Conservation (phyloP, 495 filamentous ascomycete genomes). For the Hypoxylon crocopeplum region DNA sequence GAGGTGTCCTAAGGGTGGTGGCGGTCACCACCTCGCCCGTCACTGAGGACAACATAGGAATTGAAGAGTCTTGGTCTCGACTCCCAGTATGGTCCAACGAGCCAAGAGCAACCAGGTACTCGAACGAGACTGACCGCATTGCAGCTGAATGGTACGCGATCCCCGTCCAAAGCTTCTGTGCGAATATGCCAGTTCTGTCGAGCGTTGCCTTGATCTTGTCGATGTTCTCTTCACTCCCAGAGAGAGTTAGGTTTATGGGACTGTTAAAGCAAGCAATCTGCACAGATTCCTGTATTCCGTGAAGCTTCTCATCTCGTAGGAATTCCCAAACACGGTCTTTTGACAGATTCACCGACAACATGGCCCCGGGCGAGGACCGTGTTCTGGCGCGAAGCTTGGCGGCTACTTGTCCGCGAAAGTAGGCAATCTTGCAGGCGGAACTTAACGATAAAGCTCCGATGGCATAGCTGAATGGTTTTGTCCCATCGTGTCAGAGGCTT, state of each 20-base stretch:
- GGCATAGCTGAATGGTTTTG: slow-evolving; percentile 19
- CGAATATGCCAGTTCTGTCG: slow-evolving; percentile 46
- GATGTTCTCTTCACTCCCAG: slow-evolving; percentile 44
- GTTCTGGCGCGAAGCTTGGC: neutral
- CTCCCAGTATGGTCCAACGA: too few relatives aligned
- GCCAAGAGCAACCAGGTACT: too few relatives aligned
- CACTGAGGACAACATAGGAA: too few relatives aligned
- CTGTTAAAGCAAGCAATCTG: slow-evolving; percentile 56
- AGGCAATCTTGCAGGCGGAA: slow-evolving; percentile 11
- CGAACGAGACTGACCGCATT: slow-evolving; percentile 42
- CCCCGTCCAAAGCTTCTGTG: slow-evolving; percentile 41
- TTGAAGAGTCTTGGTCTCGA: neutral
- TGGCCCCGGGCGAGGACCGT: slow-evolving; percentile 13
- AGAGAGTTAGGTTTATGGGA: slow-evolving; percentile 50
- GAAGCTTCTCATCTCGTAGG: neutral
- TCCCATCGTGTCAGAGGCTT: neutral
- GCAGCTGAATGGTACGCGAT: slow-evolving; percentile 52
- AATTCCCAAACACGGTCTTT: neutral
- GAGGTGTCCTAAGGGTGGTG: neutral
- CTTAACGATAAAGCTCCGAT: neutral
- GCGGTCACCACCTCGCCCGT: neutral
- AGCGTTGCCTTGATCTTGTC: slow-evolving; percentile 37
- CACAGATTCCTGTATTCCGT: neutral
- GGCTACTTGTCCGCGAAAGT: neutral
- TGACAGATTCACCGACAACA: slow-evolving; percentile 50